Conservation (phyloP, 2,329 filamentous ascomycete genomes). For the Hypoxylon sp. region DNA sequence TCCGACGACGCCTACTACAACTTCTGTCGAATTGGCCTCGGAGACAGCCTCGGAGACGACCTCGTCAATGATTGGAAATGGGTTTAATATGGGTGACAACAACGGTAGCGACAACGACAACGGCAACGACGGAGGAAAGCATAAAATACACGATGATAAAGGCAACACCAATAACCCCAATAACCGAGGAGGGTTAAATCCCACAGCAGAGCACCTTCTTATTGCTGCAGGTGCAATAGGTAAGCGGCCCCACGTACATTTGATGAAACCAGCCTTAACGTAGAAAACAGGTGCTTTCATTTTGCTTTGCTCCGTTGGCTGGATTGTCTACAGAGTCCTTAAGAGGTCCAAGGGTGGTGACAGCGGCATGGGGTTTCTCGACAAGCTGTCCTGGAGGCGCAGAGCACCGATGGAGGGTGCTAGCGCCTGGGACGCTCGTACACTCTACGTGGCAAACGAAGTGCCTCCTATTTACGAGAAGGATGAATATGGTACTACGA, state of each 20-base stretch:
- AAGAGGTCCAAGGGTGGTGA: slow-evolving; percentile 49
- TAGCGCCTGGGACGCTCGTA: slow-evolving; percentile 20
- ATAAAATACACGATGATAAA: slow-evolving; percentile 23
- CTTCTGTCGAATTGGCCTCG: not conserved
- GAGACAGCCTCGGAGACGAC: slow-evolving; percentile 6
- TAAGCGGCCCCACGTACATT: slow-evolving; percentile 34
- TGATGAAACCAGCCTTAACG: not conserved
- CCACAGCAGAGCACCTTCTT: slow-evolving; percentile 50
- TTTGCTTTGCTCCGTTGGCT: slow-evolving; percentile 58
- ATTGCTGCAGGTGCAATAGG: slow-evolving; percentile 54
- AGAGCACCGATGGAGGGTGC: slow-evolving; percentile 28
- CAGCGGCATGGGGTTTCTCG: slow-evolving; percentile 35
- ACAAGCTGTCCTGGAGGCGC: slow-evolving; percentile 39
- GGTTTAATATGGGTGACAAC: slow-evolving; percentile 18
- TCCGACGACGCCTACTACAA: slow-evolving; percentile 5
- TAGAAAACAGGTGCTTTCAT: slow-evolving; percentile 57
- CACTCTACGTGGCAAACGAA: slow-evolving; percentile 41
- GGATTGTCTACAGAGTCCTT: slow-evolving; percentile 58
- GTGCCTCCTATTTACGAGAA: slow-evolving; percentile 46
- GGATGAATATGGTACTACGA: slow-evolving; percentile 42
- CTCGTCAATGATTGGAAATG: not conserved
- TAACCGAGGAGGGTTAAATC: slow-evolving; percentile 40
- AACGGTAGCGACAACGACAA: slow-evolving; percentile 8
- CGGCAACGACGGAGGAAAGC: slow-evolving; percentile 26
- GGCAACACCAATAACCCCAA: slow-evolving; percentile 8